phyloP scores from a whole-genome alignment of 345 rosid genomes.

The Eucalyptus regnans region DNA sequence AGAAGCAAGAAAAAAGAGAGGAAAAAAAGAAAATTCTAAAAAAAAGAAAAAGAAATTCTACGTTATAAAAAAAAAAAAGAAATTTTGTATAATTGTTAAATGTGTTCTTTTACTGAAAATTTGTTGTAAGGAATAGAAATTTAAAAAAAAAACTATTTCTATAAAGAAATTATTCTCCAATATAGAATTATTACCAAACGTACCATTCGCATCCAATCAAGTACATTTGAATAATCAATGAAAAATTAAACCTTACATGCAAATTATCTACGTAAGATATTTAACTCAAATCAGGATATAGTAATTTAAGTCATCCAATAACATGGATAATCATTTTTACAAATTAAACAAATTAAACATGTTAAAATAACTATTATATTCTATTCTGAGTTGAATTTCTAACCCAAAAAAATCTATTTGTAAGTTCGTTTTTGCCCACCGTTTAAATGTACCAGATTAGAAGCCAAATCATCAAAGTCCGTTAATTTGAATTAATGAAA shows the following conservation, averaged over 20 bases:
- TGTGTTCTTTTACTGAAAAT: too few species aligned
- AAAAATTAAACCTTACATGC: not conserved
- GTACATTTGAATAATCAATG: not conserved
- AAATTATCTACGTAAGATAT: not conserved
- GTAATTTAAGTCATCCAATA: not conserved
- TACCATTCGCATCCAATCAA: not conserved
- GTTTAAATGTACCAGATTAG: accelerated
- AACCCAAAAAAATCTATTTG: accelerated
- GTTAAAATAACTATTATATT: not conserved
- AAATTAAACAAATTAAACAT: not conserved
- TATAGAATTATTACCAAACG: accelerated
- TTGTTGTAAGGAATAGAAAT: too few species aligned
- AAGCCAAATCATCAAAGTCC: not conserved
- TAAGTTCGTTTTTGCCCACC: not conserved
- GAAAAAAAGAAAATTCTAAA: too few species aligned
- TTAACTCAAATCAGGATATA: accelerated
- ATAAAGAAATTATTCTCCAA: too few species aligned
- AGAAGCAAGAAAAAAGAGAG: too few species aligned
- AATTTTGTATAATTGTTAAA: too few species aligned
- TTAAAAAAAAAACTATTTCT: too few species aligned
- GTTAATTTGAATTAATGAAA: not conserved
- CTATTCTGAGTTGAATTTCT: not conserved
- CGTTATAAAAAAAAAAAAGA: too few species aligned
- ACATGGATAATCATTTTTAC: too few species aligned
- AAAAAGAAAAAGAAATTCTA: too few species aligned